Evolutionary conservation across 148 eudicot species (phyloP).

Genomic region (Talinum fruticosum): DNA sequence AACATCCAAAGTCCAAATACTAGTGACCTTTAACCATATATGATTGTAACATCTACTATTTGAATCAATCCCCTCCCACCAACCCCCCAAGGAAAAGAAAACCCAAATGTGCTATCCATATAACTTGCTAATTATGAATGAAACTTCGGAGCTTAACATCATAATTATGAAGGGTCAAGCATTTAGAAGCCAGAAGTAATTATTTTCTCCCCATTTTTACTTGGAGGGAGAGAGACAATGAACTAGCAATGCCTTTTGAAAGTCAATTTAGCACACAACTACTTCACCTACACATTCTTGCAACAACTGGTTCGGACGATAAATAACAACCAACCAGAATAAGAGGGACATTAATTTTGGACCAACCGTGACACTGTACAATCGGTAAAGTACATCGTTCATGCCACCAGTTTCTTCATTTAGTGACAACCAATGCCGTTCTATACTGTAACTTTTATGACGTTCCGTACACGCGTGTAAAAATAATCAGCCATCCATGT

Average conservation of each 20-base stretch:
- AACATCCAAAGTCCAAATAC: not conserved
- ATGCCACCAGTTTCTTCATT: constrained; percentile 97
- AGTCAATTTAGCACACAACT: not conserved
- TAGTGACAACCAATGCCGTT: constrained; percentile 65
- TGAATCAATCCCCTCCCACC: not conserved
- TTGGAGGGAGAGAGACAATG: not conserved
- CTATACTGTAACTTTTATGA: constrained; percentile 56
- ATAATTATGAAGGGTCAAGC: not conserved
- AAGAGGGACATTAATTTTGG: not conserved
- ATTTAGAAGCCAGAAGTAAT: not conserved
- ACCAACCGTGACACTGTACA: constrained; percentile 73
- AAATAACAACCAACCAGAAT: not conserved
- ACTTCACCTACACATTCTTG: not conserved
- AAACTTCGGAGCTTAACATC: not conserved
- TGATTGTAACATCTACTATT: not conserved
- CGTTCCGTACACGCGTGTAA: constrained; percentile 75
- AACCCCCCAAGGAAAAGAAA: not conserved
- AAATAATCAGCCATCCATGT: constrained; percentile 82
- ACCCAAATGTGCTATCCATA: not conserved
- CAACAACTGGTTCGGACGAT: not conserved
- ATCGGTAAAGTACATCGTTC: constrained; percentile 77
- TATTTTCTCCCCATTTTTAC: too few relatives aligned
- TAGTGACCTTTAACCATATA: too few relatives aligned
- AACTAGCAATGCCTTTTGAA: not conserved
- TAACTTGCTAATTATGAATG: not conserved